Conservation (phyloP, 306 rosid genomes). For the Aeschynomene evenia region DNA sequence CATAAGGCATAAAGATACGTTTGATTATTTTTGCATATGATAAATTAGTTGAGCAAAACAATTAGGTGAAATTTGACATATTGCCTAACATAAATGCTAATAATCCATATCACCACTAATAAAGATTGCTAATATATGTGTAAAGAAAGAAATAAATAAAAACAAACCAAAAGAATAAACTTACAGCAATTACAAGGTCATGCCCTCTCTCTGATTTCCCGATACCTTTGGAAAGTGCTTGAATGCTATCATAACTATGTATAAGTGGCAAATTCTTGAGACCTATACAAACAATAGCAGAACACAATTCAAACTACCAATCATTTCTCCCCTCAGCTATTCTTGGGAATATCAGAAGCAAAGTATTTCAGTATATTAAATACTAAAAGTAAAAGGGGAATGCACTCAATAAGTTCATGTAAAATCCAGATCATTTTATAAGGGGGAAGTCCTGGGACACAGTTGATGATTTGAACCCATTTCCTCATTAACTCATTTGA, state of each 20-base stretch:
- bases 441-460: background rate
- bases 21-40: background rate
- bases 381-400: background rate
- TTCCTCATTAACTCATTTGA: background rate
- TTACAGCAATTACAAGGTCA: slow-evolving; percentile 94
- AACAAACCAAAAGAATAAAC: slow-evolving; percentile 37
- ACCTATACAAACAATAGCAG: slow-evolving; percentile 44
- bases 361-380: slow-evolving; percentile 9
- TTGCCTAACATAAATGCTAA: too few species aligned
- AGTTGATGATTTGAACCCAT: background rate
- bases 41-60: background rate
- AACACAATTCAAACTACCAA: slow-evolving; percentile 1
- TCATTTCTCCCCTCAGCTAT: background rate
- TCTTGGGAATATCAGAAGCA: background rate
- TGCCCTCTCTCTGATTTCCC: slow-evolving; percentile 79
- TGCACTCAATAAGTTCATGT: background rate
- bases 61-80: too few species aligned
- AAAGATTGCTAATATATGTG: background rate
- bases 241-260: slow-evolving; percentile 89
- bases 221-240: slow-evolving; percentile 56
- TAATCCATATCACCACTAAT: too few species aligned
- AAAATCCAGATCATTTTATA: background rate
- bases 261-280: slow-evolving; percentile 84
- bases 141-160: too few species aligned
- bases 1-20: background rate